Percentiles rank a stretch among this genome's conserved stretches.
Evolutionary conservation across 257 asterid species (phyloP).

Genomic region (Henckelia pumila): DNA sequence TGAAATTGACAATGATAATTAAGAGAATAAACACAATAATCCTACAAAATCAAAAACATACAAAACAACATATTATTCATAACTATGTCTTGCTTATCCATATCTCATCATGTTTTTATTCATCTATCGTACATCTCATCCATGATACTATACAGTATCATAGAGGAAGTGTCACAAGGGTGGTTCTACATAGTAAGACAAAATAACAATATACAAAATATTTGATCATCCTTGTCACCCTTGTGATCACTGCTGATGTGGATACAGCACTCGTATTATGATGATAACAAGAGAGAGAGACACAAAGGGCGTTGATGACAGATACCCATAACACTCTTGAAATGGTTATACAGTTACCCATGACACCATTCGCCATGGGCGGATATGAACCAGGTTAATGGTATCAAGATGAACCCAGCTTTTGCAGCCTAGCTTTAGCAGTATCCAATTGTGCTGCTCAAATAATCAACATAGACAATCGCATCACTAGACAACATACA

Average conservation of each 20-base stretch:
- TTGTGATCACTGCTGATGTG: not conserved
- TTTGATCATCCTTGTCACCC: not conserved
- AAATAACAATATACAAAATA: no score
- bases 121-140: no score
- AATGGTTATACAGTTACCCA: not conserved
- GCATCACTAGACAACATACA: not conserved
- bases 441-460: slow-evolving; percentile 65
- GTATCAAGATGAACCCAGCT: slow-evolving; percentile 37
- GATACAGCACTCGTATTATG: not conserved
- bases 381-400: not conserved
- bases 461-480: slow-evolving; percentile 14
- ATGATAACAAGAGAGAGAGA: not conserved
- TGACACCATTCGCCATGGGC: slow-evolving; percentile 1
- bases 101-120: no score
- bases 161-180: not conserved
- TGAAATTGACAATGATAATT: no score
- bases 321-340: not conserved
- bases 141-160: no score
- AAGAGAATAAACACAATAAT: no score
- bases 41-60: no score
- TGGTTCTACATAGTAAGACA: not conserved
- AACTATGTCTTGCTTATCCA: no score
- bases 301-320: not conserved
- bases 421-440: slow-evolving; percentile 55
- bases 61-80: no score